These are phyloP conservation scores for Malania oleifera DNA, from an alignment of 164 flowering plant species.

Conservation along the genomic window DNA sequence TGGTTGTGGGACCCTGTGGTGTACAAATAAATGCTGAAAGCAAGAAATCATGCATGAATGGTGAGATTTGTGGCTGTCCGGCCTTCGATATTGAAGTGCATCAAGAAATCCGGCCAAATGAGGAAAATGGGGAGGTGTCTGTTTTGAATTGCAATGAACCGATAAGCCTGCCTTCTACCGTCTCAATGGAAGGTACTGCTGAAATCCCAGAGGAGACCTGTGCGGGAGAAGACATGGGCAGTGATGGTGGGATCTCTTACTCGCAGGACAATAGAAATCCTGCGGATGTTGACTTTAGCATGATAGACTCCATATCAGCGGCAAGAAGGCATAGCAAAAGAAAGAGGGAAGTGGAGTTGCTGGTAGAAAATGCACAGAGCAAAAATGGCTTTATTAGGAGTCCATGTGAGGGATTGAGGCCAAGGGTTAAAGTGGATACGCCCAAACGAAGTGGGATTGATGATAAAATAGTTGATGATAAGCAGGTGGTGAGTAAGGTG, in stretches of 20 bases:
- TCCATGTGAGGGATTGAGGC: slow-evolving; percentile 92
- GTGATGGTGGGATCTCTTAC: slow-evolving; percentile 5
- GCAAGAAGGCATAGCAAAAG: slow-evolving; percentile 34
- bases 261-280: slow-evolving; percentile 16
- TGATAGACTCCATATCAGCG: slow-evolving; percentile 11
- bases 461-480: slow-evolving; percentile 5
- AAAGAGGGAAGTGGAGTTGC: slow-evolving; percentile 33
- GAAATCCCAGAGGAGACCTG: slow-evolving; percentile 5
- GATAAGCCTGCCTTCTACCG: slow-evolving; percentile 1
- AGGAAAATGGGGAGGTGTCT: slow-evolving; percentile 6
- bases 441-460: slow-evolving; percentile 13
- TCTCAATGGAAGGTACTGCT: background rate
- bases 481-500: slow-evolving; percentile 18
- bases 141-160: background rate
- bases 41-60: slow-evolving; percentile 1
- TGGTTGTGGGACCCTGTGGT: background rate
- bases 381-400: slow-evolving; percentile 43
- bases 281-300: slow-evolving; percentile 8
- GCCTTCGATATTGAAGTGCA: slow-evolving; percentile 5
- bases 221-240: slow-evolving; percentile 1
- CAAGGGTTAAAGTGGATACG: slow-evolving; percentile 40
- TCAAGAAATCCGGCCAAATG: slow-evolving; percentile 10
- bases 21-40: background rate
- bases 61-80: slow-evolving; percentile 1
- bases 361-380: slow-evolving; percentile 15